A percentile compares a stretch with the other conserved stretches of the same genome.
Conservation (phyloP, 495 filamentous ascomycete genomes). For the Penicillium antarcticum region DNA sequence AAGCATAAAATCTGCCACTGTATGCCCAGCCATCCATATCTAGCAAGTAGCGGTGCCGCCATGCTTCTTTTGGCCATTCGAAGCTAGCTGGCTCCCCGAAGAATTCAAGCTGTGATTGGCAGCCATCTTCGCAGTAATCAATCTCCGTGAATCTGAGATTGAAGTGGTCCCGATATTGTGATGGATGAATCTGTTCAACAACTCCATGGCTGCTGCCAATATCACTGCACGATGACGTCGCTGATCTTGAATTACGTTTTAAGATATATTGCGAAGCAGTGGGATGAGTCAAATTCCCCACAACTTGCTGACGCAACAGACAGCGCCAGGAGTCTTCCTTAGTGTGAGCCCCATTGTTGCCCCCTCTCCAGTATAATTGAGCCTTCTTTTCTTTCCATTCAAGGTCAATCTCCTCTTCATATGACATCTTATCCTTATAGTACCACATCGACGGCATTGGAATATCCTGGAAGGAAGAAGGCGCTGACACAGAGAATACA, state of each 20-base stretch:
- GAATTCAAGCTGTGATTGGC: background rate
- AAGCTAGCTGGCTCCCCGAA: background rate
- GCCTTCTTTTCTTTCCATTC: background rate
- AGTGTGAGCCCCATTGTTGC: constrained; percentile 32
- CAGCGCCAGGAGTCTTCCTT: background rate
- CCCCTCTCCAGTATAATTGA: constrained; percentile 40
- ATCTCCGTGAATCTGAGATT: background rate
- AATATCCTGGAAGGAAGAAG: constrained; percentile 2
- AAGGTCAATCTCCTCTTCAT: background rate
- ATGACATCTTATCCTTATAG: background rate
- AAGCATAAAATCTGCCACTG: constrained; percentile 44
- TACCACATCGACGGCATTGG: constrained; percentile 1
- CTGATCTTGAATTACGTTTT: background rate
- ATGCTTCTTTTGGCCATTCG: background rate
- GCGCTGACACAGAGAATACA: background rate
- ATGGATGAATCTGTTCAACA: background rate
- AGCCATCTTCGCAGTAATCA: background rate
- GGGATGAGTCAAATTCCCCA: background rate
- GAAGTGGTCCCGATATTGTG: background rate
- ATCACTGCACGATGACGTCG: background rate
- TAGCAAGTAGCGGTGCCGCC: constrained; percentile 20
- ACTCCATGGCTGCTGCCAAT: background rate
- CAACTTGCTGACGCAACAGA: background rate
- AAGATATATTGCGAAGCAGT: background rate
- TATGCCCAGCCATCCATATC: constrained; percentile 54